Percentiles rank a stretch among this genome's conserved stretches.
These are phyloP conservation scores for Knufia fluminis DNA, from an alignment of 2,329 filamentous ascomycete species.

Conservation along the genomic window DNA sequence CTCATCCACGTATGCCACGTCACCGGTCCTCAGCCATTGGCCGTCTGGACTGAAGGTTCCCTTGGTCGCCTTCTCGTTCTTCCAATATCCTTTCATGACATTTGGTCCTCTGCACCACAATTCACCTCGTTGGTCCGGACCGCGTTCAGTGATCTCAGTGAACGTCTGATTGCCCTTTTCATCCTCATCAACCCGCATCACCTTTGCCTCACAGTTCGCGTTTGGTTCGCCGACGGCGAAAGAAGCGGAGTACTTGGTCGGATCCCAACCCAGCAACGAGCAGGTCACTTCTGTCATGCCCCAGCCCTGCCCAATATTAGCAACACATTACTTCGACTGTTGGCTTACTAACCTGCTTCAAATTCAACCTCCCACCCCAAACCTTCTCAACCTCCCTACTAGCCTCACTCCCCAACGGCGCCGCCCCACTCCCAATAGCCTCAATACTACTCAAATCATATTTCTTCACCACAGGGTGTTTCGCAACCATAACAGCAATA, in stretches of 20 bases:
- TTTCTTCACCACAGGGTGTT: slow-evolving; percentile 55
- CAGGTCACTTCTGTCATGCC: slow-evolving; percentile 81
- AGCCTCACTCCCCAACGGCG: slow-evolving; percentile 54
- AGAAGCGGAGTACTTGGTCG: slow-evolving; percentile 36
- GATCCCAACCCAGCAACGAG: slow-evolving; percentile 56
- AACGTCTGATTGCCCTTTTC: slow-evolving; percentile 19
- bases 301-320: slow-evolving; percentile 58
- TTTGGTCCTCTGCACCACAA: slow-evolving; percentile 48
- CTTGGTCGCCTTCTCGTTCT: slow-evolving; percentile 45
- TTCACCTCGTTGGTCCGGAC: slow-evolving; percentile 29
- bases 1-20: slow-evolving; percentile 42
- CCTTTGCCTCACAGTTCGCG: slow-evolving; percentile 59
- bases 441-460: slow-evolving; percentile 62
- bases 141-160: slow-evolving; percentile 4
- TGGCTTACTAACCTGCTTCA: slow-evolving; percentile 42
- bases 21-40: slow-evolving; percentile 50
- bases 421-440: slow-evolving; percentile 55
- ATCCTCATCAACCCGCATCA: slow-evolving; percentile 43
- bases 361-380: slow-evolving; percentile 43
- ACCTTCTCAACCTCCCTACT: slow-evolving; percentile 50
- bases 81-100: slow-evolving; percentile 51
- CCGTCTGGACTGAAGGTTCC: slow-evolving; percentile 44
- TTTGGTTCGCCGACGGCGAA: slow-evolving; percentile 57
- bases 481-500: slow-evolving; percentile 63
- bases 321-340: background rate